Conservation (phyloP, 2,329 filamentous ascomycete species). For the Sphaerulina populicola region DNA sequence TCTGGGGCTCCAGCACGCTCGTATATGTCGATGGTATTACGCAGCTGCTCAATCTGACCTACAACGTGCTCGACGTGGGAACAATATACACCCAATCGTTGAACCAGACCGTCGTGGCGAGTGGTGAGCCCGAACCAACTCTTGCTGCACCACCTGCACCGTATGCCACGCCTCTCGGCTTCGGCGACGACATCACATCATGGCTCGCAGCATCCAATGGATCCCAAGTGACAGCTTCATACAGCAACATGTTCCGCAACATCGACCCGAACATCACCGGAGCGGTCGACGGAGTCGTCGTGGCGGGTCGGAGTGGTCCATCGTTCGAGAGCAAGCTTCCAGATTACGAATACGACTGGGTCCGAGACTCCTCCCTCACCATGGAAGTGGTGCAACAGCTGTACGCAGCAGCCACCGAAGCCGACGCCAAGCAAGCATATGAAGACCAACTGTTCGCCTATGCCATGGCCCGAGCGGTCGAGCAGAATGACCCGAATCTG, state of each 20-base stretch:
- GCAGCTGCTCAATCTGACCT: constrained; percentile 29
- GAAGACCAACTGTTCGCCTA: constrained; percentile 26
- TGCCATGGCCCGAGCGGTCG: constrained; percentile 24
- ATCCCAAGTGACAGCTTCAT: constrained; percentile 23
- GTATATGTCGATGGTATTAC: constrained; percentile 29
- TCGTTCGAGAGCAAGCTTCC: constrained; percentile 24
- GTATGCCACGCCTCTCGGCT: constrained; percentile 27
- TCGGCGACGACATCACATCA: constrained; percentile 28
- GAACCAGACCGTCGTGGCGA: constrained; percentile 21
- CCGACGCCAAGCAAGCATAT: constrained; percentile 19
- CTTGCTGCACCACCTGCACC: constrained; percentile 23
- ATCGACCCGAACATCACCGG: constrained; percentile 28
- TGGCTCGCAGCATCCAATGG: constrained; percentile 22
- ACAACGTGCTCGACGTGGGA: constrained; percentile 25
- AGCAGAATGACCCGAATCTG: constrained; percentile 30
- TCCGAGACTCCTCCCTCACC: constrained; percentile 27
- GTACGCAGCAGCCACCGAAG: constrained; percentile 23
- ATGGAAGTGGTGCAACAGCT: constrained; percentile 28
- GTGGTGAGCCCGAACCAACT: constrained; percentile 22
- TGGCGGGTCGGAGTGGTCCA: constrained; percentile 28
- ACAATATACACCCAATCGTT: constrained; percentile 25
- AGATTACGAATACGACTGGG: constrained; percentile 32
- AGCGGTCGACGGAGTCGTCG: constrained; percentile 27
- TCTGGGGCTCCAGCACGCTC: constrained; percentile 26
- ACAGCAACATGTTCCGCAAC: constrained; percentile 29